Base-by-base conservation (phyloP, 2,329 filamentous ascomycete species). In the Domatiomyces globalis region DNA sequence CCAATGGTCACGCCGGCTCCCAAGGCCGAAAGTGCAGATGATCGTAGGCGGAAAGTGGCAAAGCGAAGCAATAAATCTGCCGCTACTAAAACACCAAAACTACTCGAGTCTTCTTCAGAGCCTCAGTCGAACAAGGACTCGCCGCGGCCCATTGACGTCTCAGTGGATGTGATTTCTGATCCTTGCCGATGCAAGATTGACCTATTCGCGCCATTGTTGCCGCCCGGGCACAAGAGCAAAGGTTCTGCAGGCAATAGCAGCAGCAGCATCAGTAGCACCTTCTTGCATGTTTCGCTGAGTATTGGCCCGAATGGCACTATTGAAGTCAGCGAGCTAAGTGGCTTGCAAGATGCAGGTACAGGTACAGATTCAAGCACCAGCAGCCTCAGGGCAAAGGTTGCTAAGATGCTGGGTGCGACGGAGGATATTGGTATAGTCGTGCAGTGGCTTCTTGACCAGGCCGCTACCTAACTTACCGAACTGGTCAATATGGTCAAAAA, bases 381-480 rank as follows among this genome's bases (percentile, higher is more conserved):
- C 10, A 54, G 60, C 25, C 48, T 69, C 15, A 64, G 63, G 50
- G 60, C 60, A 51, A 66, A 66, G 54, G 63, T 72, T 42, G 62
- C 65, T 17, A 61, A 58, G 20, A 67, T 70, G 36, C 57, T 73
- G 25, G 68, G 70, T 54, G 61, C 62, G 20, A 69, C 68, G n/a
- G 69, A 72, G 55, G 69, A 72, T 60, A 56, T 72, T 50, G 68
- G 70, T 15, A 61, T 68, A 43, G 51, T 70, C 42, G 67, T 72
- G 22, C 69, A 71, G 63, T 72, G 69, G 68, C 62, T 70, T 52
- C 53, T 69, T 8, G 47, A 49, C 33, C 49, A 54, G 45, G 27
- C 45, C 52, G 27, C 36, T 44, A 39, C 4, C 10, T 33, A 7
- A 33, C 29, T 33, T 9, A 10, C 10, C 33, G 15, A 39, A 15